Conservation (phyloP, 768 basidiomycete genomes). For the Pisolithus microcarpus region DNA sequence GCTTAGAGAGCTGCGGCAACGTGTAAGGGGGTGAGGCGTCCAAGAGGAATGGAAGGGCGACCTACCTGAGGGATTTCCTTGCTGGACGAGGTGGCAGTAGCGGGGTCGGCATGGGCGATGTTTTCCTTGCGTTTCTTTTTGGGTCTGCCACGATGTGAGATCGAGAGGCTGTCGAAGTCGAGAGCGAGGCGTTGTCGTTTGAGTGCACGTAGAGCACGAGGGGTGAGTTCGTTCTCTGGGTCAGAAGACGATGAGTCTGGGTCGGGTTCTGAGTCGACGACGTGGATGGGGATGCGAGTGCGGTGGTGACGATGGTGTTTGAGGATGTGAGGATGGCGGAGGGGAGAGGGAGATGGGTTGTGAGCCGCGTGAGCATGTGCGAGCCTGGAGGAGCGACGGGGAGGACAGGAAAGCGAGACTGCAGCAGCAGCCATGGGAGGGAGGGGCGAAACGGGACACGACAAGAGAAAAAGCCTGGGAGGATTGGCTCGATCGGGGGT, state of each 20-base stretch:
- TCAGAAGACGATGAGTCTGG: constrained; percentile 15
- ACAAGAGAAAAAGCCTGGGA: not conserved
- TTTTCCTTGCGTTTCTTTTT: constrained; percentile 21
- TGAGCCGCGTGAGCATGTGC: constrained; percentile 11
- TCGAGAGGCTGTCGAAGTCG: constrained; percentile 23
- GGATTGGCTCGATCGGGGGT: constrained; percentile 6
- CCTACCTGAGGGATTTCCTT: constrained; percentile 4
- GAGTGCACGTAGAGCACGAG: constrained; percentile 29
- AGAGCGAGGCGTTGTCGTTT: constrained; percentile 26
- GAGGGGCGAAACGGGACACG: no score
- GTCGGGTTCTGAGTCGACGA: constrained; percentile 13
- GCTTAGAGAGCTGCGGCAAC: constrained; percentile 7
- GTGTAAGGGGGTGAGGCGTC: constrained; percentile 1
- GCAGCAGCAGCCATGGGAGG: constrained; percentile 24
- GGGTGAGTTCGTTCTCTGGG: constrained; percentile 26
- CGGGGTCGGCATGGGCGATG: not conserved
- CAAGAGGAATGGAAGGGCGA: not conserved
- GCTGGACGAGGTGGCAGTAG: not conserved
- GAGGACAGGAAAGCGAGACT: constrained; percentile 23
- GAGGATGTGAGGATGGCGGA: not conserved
- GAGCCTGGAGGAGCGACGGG: constrained; percentile 23
- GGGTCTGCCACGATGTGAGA: constrained; percentile 8
- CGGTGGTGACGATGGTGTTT: not conserved
- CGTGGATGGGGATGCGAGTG: not conserved
- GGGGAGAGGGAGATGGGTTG: constrained; percentile 1